Evolutionary conservation across 768 basidiomycete genomes (phyloP).

Genomic region (Leccinellum luteum): DNA sequence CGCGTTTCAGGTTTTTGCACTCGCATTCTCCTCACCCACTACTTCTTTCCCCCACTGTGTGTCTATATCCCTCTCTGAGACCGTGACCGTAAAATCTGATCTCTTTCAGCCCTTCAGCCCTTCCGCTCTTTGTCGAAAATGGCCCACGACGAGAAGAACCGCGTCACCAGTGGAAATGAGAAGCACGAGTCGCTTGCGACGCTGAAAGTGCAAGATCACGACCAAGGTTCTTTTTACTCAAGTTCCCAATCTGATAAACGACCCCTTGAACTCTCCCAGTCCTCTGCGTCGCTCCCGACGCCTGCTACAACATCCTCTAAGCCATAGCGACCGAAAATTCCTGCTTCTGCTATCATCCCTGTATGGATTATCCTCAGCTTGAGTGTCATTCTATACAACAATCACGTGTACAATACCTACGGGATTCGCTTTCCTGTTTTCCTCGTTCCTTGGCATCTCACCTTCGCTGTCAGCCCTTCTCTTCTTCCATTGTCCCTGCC

Average conservation of each 20-base stretch:
- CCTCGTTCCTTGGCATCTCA: slow-evolving; percentile 83
- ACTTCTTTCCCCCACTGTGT: slow-evolving; percentile 8
- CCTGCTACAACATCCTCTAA: slow-evolving; percentile 49
- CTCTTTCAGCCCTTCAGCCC: not conserved
- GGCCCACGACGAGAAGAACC: slow-evolving; percentile 26
- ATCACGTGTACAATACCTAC: slow-evolving; percentile 79
- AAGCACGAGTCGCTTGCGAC: slow-evolving; percentile 17
- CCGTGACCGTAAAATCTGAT: not conserved
- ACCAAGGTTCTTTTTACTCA: slow-evolving; percentile 7
- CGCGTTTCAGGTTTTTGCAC: not conserved
- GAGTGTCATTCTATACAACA: slow-evolving; percentile 95
- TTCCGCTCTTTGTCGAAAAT: slow-evolving; percentile 7
- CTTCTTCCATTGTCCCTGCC: not conserved
- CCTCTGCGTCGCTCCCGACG: slow-evolving; percentile 45
- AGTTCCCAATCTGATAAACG: not conserved
- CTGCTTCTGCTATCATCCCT: slow-evolving; percentile 75
- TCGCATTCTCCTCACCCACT: not conserved
- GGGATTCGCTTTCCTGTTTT: slow-evolving; percentile 91
- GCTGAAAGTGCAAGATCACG: slow-evolving; percentile 20
- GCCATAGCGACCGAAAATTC: slow-evolving; percentile 49
- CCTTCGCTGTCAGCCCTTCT: slow-evolving; percentile 54
- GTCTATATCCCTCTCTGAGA: not conserved
- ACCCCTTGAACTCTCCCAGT: not conserved
- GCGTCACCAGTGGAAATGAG: slow-evolving; percentile 6
- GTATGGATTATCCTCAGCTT: slow-evolving; percentile 92